phyloP scores from a whole-genome alignment of 2,329 filamentous ascomycete genomes.

The Penicillium sp. region DNA sequence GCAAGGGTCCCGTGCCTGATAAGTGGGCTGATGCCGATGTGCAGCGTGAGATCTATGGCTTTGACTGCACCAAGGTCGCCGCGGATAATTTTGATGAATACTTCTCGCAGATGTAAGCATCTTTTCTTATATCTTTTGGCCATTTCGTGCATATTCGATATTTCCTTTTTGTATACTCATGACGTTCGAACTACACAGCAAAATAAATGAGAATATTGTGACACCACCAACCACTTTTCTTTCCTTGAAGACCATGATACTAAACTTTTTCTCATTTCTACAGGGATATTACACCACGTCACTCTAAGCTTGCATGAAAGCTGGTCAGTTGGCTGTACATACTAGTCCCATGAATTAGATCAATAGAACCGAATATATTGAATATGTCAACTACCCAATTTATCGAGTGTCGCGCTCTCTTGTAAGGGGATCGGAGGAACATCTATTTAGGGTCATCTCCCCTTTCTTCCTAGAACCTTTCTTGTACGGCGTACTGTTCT shows the following conservation, averaged over 20 bases:
- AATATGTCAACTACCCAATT: no score
- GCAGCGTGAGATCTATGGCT: constrained; percentile 63
- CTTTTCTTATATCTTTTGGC: background rate
- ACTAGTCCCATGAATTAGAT: no score
- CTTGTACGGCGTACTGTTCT: no score
- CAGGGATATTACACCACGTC: background rate
- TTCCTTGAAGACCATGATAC: background rate
- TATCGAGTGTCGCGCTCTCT: no score
- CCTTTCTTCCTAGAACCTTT: no score
- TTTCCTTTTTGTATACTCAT: background rate
- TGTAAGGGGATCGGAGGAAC: no score
- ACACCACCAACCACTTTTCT: background rate
- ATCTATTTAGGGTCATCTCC: no score
- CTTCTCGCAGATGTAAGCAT: constrained; percentile 32
- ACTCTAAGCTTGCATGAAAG: background rate
- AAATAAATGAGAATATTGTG: background rate
- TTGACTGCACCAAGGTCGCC: constrained; percentile 60
- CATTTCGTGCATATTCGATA: background rate
- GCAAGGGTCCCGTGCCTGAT: constrained; percentile 53
- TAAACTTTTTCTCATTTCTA: background rate
- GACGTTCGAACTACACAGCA: background rate
- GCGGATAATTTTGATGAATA: constrained; percentile 53
- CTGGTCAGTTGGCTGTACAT: background rate
- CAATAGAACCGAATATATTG: no score
- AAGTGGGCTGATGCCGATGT: constrained; percentile 71